Evolutionary conservation across 805 yeast genomes (phyloP).

Genomic region (Ogataea parapolymorpha): DNA sequence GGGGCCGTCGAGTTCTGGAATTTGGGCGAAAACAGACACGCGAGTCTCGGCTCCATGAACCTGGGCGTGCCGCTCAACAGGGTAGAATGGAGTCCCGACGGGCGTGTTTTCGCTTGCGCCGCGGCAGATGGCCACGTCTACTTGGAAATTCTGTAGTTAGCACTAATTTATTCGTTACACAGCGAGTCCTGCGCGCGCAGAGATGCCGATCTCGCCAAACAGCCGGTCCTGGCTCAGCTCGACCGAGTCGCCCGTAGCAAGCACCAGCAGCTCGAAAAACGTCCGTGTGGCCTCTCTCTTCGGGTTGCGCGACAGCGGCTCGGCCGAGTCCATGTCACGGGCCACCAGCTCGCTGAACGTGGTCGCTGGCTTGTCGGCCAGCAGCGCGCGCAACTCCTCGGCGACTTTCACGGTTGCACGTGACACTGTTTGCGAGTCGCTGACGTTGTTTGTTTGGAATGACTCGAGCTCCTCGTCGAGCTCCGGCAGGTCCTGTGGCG

Average conservation of each 20-base stretch:
- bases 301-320: constrained; percentile 37
- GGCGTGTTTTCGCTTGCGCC: constrained; percentile 18
- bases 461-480: constrained; percentile 24
- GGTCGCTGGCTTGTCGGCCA: constrained; percentile 23
- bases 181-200: constrained; percentile 12
- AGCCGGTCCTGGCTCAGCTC: constrained; percentile 55
- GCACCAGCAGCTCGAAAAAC: constrained; percentile 78
- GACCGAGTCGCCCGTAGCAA: constrained; percentile 75
- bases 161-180: constrained; percentile 2
- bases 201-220: constrained; percentile 58
- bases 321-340: constrained; percentile 32
- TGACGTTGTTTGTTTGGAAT: constrained; percentile 19
- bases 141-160: constrained; percentile 2
- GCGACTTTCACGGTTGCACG: constrained; percentile 56
- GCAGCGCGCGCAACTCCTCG: constrained; percentile 36
- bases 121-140: constrained; percentile 24
- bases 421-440: constrained; percentile 32
- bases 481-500: constrained; percentile 16
- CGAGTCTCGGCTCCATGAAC: constrained; percentile 26
- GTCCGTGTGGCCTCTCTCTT: constrained; percentile 64
- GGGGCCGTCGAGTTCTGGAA: constrained; percentile 35
- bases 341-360: constrained; percentile 40
- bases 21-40: constrained; percentile 23
- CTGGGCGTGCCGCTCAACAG: constrained; percentile 21
- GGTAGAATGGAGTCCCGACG: constrained; percentile 15